Conservation (phyloP, 306 rosid species). For the Macrotyloma uniflorum region DNA sequence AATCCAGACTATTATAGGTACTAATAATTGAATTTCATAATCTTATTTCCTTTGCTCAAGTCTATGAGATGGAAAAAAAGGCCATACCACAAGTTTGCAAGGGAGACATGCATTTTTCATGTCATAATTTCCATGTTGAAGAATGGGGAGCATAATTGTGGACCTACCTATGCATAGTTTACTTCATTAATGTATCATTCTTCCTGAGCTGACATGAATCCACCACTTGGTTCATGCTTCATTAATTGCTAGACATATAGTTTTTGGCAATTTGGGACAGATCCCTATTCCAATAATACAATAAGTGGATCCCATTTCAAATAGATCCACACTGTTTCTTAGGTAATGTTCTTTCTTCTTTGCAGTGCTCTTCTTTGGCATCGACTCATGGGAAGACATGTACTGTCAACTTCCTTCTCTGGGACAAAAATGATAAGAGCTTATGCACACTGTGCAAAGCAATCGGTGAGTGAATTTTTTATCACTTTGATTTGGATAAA, state of each 20-base stretch:
- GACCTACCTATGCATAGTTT: background rate
- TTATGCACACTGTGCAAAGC: conserved; percentile 90
- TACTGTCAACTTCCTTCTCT: conserved; percentile 62
- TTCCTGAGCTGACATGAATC: conserved; percentile 18
- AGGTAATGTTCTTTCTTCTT: conserved; percentile 18
- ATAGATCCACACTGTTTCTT: background rate
- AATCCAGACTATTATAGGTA: conserved; percentile 82
- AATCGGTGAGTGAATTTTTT: conserved; percentile 60
- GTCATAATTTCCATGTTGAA: background rate
- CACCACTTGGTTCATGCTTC: background rate
- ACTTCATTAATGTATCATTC: background rate
- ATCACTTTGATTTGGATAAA: background rate
- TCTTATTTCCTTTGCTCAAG: background rate
- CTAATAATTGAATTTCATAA: background rate
- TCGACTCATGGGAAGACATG: conserved; percentile 81
- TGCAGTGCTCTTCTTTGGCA: conserved; percentile 96
- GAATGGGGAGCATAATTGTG: background rate
- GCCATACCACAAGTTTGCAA: background rate
- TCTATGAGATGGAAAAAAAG: conserved; percentile 3
- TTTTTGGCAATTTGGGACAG: background rate
- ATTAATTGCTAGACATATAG: background rate
- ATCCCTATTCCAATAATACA: conserved; percentile 13
- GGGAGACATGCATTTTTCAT: conserved; percentile 18
- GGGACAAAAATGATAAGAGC: conserved; percentile 74
- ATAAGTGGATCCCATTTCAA: background rate